Percentiles rank a stretch among this genome's conserved stretches.
Conservation (phyloP, 352 stramenopile genomes). For the Pythium apleroticum region DNA sequence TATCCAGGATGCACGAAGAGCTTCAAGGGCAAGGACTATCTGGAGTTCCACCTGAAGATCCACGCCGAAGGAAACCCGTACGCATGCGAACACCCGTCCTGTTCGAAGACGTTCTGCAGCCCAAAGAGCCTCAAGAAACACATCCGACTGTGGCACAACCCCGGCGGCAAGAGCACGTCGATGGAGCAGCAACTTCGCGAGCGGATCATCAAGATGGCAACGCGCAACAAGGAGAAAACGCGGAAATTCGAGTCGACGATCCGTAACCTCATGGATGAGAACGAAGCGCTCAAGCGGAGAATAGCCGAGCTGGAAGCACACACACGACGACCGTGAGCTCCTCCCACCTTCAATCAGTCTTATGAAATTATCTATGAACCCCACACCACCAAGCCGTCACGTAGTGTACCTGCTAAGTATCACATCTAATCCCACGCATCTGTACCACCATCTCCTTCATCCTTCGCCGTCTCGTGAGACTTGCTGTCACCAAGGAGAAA, state of each 20-base stretch:
- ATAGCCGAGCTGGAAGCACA: slow-evolving; percentile 55
- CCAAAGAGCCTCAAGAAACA: slow-evolving; percentile 86
- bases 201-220: slow-evolving; percentile 87
- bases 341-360: background rate
- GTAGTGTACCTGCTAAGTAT: slow-evolving; percentile 1
- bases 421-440: background rate
- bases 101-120: slow-evolving; percentile 84
- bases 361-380: slow-evolving; percentile 21
- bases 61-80: slow-evolving; percentile 80
- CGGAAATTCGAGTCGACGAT: slow-evolving; percentile 79
- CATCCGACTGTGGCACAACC: slow-evolving; percentile 81
- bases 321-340: slow-evolving; percentile 19
- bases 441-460: background rate
- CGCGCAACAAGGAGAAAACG: slow-evolving; percentile 80
- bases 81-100: slow-evolving; percentile 75
- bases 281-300: slow-evolving; percentile 65
- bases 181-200: slow-evolving; percentile 85
- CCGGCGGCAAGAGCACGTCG: slow-evolving; percentile 76
- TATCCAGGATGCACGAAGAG: slow-evolving; percentile 85
- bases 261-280: slow-evolving; percentile 77
- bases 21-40: slow-evolving; percentile 87
- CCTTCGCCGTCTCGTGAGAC: background rate
- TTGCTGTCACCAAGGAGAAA: background rate
- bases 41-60: slow-evolving; percentile 87
- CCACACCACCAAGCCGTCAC: background rate